These are phyloP conservation scores for Scheffersomyces insectosa DNA, from an alignment of 1,139 yeast species.

Conservation along the genomic window DNA sequence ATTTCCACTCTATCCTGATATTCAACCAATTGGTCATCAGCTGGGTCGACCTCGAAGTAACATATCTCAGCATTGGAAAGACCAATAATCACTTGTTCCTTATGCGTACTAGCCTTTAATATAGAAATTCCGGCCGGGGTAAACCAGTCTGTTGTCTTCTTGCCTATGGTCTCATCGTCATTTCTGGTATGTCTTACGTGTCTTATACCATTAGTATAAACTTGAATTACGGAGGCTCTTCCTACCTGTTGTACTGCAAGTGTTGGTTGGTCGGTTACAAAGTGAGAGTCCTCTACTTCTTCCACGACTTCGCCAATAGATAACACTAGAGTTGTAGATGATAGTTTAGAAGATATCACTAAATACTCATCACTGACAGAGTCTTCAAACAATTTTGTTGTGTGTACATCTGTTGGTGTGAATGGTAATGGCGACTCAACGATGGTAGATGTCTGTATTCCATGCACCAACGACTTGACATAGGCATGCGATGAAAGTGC, in stretches of 20 bases:
- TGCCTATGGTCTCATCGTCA: conserved; percentile 14
- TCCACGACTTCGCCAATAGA: conserved; percentile 80
- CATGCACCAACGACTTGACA: conserved; percentile 57
- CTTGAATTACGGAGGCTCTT: conserved; percentile 61
- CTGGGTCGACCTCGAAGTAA: conserved; percentile 76
- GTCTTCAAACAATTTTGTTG: conserved; percentile 47
- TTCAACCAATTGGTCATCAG: conserved; percentile 66
- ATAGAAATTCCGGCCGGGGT: conserved; percentile 81
- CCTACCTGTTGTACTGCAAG: conserved; percentile 75
- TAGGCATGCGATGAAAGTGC: conserved; percentile 39
- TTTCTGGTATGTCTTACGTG: conserved; percentile 47
- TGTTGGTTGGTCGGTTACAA: conserved; percentile 59
- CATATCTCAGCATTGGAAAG: conserved; percentile 73
- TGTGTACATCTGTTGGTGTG: conserved; percentile 59
- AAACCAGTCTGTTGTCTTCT: conserved; percentile 63
- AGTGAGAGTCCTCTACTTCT: conserved; percentile 68
- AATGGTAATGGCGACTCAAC: conserved; percentile 75
- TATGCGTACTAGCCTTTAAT: conserved; percentile 59
- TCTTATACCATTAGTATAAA: conserved; percentile 71
- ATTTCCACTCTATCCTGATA: conserved; percentile 64
- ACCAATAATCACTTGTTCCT: conserved; percentile 68
- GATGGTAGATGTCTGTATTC: conserved; percentile 58
- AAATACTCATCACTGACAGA: conserved; percentile 63
- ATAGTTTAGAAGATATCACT: conserved; percentile 62
- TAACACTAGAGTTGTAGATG: conserved; percentile 64